Evolutionary conservation across 805 yeast genomes (phyloP), one percentile per base, ranked within the genome.

Genomic region (Metschnikowia noctiluminum): DNA sequence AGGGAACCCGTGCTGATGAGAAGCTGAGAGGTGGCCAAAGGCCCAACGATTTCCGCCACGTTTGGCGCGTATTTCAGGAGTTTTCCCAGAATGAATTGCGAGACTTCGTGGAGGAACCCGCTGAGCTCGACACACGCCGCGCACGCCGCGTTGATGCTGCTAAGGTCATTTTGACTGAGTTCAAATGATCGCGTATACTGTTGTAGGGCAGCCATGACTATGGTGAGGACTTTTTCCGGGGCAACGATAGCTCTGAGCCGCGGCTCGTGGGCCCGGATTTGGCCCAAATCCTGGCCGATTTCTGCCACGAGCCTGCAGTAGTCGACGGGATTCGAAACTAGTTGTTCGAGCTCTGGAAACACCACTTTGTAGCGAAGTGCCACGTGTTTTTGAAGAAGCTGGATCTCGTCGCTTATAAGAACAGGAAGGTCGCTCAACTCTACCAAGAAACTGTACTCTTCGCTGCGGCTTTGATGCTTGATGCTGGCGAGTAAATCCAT

Each of bases 11-110:
- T 70, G 14, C 78, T 72, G 0, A 88, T 78, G 26, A 92, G 67
- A 14, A 94, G 65, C 57, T 86, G 88, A 0, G 96, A 85, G 0
- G 96, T 80, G 0, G 87, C 78, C 6, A 77, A 69, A 0, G 95
- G 71, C 0, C 96, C 95, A 2, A 92, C 73, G 7, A 94, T 69
- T 0, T 80, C 80, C 2, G 88, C 74, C 1, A 88, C 66, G 62
- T 94, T 92, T 1, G 98, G 99, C 0, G 96, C 95, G 55, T 83
- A 76, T 1, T 65, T 61, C 2, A 77, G 67, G 21, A 87, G 73
- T 56, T 81, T 78, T 1, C 74, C 62, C 0, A 91, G 70, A 13
- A 89, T 80, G 57, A 77, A 85, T 1, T 61, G 49, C 1, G 81
- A 73, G 8, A 89, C 73, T 35, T 65, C 63, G 1, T 50, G 50